Evolutionary conservation across 179 eudicot genomes (phyloP).

Genomic region (Beta macrorhiza): DNA sequence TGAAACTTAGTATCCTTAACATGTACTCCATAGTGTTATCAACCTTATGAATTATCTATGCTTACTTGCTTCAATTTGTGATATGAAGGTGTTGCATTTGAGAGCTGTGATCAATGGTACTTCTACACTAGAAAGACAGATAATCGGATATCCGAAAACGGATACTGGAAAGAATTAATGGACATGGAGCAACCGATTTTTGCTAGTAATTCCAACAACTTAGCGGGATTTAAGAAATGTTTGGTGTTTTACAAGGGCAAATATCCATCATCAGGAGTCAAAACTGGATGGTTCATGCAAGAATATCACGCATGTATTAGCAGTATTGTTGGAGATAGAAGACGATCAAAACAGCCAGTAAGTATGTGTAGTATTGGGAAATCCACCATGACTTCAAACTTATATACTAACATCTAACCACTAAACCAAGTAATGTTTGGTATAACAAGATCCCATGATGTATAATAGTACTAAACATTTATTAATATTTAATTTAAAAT

Average conservation of each 20-base stretch:
- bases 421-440: no score
- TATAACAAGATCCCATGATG: no score
- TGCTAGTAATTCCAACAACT: conserved; percentile 9
- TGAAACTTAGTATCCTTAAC: no score
- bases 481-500: no score
- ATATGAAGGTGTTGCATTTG: conserved; percentile 16
- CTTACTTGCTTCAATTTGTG: not conserved
- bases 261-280: conserved; percentile 6
- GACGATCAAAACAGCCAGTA: no score
- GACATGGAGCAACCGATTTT: conserved; percentile 21
- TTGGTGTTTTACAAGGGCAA: conserved; percentile 16
- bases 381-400: no score
- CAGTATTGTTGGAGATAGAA: no score
- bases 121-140: conserved; percentile 24
- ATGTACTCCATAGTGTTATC: no score
- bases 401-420: no score
- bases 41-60: not conserved
- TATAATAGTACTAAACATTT: no score
- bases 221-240: conserved; percentile 19
- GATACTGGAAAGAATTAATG: conserved; percentile 24
- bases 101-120: conserved; percentile 21
- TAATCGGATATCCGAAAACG: conserved; percentile 9
- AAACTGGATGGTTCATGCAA: conserved; percentile 19
- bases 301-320: no score
- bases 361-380: no score